These are phyloP conservation scores for Ceratocystis cubensis DNA, from an alignment of 2,329 filamentous ascomycete species.

Conservation along the genomic window DNA sequence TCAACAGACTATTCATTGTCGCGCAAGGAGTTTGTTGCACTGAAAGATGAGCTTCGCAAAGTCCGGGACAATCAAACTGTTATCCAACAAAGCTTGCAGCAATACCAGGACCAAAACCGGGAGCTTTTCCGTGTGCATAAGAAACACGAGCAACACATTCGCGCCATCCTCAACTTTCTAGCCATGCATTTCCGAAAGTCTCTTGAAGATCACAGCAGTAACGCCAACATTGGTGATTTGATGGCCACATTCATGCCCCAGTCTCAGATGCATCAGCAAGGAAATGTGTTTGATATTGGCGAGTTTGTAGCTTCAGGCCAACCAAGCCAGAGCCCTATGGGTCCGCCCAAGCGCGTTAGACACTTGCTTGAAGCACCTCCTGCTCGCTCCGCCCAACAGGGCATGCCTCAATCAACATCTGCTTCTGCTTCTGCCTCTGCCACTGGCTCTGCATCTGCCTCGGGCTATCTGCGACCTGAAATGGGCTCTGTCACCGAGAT, in stretches of 20 bases:
- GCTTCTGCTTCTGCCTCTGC: conserved; percentile 26
- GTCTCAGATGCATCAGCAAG: conserved; percentile 36
- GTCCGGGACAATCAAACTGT: conserved; percentile 76
- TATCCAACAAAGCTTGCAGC: conserved; percentile 64
- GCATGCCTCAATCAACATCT: conserved; percentile 24
- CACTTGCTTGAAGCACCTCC: conserved; percentile 41
- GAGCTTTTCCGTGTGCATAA: conserved; percentile 34
- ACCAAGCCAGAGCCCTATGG: conserved; percentile 32
- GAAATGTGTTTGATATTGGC: conserved; percentile 49
- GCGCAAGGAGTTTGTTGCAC: conserved; percentile 61
- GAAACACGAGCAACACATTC: conserved; percentile 96
- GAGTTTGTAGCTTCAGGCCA: conserved; percentile 39
- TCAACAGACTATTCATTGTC: conserved; percentile 29
- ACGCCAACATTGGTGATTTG: conserved; percentile 70
- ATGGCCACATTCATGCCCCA: conserved; percentile 62
- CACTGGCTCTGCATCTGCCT: conserved; percentile 27
- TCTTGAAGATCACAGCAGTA: conserved; percentile 61
- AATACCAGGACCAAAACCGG: conserved; percentile 21
- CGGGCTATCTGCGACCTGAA: conserved; percentile 31
- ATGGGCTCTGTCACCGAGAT: conserved; percentile 50
- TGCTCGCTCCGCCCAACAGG: conserved; percentile 26
- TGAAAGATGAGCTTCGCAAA: conserved; percentile 68
- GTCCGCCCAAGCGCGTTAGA: conserved; percentile 39
- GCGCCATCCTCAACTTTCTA: conserved; percentile 93
- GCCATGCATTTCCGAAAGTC: conserved; percentile 94